phyloP scores from a whole-genome alignment of 106 monocot genomes.

The Chionographis japonica region DNA sequence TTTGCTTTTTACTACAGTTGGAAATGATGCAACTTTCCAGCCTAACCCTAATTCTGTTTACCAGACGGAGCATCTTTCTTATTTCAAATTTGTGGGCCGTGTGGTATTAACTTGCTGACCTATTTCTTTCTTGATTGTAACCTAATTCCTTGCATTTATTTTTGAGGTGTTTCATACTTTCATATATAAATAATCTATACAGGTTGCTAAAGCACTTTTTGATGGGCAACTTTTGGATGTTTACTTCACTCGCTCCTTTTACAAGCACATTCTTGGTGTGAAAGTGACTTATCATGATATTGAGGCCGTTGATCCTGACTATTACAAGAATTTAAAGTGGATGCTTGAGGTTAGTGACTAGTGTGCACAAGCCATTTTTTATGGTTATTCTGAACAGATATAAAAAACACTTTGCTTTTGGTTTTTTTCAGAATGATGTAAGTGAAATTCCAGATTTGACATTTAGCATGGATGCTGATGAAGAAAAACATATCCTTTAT shows the following conservation, averaged over 20 bases:
- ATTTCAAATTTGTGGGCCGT: conserved; percentile 86
- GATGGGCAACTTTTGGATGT: conserved; percentile 86
- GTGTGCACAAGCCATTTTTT: not conserved
- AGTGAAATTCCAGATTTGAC: conserved; percentile 66
- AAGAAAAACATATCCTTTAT: conserved; percentile 78
- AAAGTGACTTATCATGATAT: conserved; percentile 90
- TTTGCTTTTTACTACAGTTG: conserved; percentile 77
- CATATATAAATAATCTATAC: conserved; percentile 8
- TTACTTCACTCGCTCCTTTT: conserved; percentile 79
- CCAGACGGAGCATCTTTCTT: conserved; percentile 81
- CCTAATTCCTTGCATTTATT: not conserved
- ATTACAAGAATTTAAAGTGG: conserved; percentile 85
- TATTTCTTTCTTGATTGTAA: not conserved
- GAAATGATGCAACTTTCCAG: conserved; percentile 70
- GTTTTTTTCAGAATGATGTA: conserved; percentile 65
- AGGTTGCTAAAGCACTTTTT: conserved; percentile 86
- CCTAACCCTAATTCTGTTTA: conserved; percentile 84
- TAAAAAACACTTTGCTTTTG: not conserved
- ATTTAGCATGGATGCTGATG: conserved; percentile 89
- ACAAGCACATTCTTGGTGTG: conserved; percentile 81
- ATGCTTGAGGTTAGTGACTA: conserved; percentile 66
- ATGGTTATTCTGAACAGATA: not conserved
- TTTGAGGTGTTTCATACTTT: not conserved
- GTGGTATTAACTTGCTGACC: conserved; percentile 34
- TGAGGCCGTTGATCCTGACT: conserved; percentile 83